Conservation (phyloP, 2,329 filamentous ascomycete species). For the Botrytis squamosa region DNA sequence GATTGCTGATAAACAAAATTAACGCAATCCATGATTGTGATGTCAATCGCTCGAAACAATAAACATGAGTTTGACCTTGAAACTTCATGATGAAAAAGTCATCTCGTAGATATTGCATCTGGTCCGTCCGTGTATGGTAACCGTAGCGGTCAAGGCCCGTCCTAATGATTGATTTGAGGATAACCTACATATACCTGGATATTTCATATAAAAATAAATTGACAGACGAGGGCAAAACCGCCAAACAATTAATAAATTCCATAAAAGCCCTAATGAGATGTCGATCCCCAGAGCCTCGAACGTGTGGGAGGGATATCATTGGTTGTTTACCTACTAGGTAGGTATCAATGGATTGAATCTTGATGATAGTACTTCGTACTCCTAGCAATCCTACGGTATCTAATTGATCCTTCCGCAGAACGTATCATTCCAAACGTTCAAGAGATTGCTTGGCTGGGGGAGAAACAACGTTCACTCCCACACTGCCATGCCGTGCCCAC, state of each 20-base stretch:
- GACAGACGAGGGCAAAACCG: background rate
- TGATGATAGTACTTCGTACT: background rate
- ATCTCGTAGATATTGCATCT: background rate
- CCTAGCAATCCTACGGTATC: background rate
- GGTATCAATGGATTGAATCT: background rate
- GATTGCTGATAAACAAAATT: background rate
- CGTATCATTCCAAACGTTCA: background rate
- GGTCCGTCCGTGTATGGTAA: background rate
- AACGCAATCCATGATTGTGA: background rate
- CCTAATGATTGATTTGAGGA: background rate
- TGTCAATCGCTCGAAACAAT: background rate
- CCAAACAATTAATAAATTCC: background rate
- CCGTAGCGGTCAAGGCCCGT: background rate
- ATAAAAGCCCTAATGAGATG: background rate
- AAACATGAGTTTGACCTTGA: background rate
- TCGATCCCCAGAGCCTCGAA: background rate
- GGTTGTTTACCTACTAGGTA: too few species aligned
- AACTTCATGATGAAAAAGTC: background rate
- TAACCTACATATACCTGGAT: background rate
- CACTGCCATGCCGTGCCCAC: background rate
- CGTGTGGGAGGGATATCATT: background rate
- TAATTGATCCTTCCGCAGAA: background rate
- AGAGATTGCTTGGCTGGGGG: background rate
- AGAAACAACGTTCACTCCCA: background rate
- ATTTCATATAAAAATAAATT: constrained; percentile 1